phyloP scores from a whole-genome alignment of 129 eudicot genomes.

The Arctium lappa region DNA sequence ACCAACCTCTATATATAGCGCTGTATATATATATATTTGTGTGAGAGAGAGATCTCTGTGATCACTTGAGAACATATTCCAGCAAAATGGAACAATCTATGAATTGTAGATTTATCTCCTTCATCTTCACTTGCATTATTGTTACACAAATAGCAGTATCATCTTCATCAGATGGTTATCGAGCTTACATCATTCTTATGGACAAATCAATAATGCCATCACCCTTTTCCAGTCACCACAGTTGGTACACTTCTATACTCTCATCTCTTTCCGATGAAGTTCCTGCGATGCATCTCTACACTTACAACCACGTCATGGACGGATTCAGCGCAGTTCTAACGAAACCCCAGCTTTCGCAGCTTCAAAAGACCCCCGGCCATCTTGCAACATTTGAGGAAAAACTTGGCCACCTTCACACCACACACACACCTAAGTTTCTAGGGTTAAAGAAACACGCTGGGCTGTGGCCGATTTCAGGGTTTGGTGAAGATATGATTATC shows the following conservation, averaged over 20 bases:
- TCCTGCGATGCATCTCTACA: conserved; percentile 38
- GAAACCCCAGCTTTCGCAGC: conserved; percentile 21
- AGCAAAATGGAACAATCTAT: conserved; percentile 8
- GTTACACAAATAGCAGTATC: conserved; percentile 1
- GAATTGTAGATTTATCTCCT: conserved; percentile 20
- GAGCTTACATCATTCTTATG: conserved; percentile 47
- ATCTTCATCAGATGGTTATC: conserved; percentile 26
- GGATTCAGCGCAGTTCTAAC: conserved; percentile 47
- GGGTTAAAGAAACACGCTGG: conserved; percentile 39
- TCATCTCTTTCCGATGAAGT: conserved; percentile 32
- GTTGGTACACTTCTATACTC: conserved; percentile 48
- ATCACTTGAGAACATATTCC: conserved; percentile 12
- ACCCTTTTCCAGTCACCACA: conserved; percentile 37
- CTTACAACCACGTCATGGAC: conserved; percentile 40
- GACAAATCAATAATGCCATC: conserved; percentile 49
- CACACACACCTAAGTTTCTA: conserved; percentile 39
- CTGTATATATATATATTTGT: not conserved
- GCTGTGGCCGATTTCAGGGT: conserved; percentile 39
- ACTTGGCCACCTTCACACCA: conserved; percentile 44
- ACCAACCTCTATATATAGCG: too few species aligned
- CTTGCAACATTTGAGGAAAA: conserved; percentile 36
- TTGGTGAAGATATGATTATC: conserved; percentile 48
- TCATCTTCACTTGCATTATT: conserved; percentile 7
- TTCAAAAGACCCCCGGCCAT: conserved; percentile 27
- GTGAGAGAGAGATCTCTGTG: not conserved